Percentiles rank a stretch among this genome's conserved stretches.
These are phyloP conservation scores for Bacidia gigantensis DNA, from an alignment of 495 filamentous ascomycete species.

Conservation along the genomic window DNA sequence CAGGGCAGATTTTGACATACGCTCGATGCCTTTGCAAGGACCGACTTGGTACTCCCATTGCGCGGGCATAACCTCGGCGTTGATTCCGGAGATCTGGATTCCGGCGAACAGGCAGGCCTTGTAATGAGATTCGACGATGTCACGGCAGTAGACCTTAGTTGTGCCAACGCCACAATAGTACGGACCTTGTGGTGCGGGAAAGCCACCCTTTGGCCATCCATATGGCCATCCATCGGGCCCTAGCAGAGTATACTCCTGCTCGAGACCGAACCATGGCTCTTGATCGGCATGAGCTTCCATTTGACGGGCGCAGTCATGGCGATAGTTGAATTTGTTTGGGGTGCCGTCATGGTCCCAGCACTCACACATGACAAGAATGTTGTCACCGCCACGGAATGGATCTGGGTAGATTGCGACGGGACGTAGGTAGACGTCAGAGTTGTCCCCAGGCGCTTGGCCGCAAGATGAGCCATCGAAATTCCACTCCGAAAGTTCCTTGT, in stretches of 20 bases:
- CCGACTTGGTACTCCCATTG: slow-evolving; percentile 99
- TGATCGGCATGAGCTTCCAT: slow-evolving; percentile 78
- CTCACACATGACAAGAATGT: slow-evolving; percentile 88
- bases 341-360: slow-evolving; percentile 93
- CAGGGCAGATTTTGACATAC: slow-evolving; percentile 32
- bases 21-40: slow-evolving; percentile 78
- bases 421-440: slow-evolving; percentile 96
- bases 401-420: slow-evolving; percentile 85
- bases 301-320: slow-evolving; percentile 71
- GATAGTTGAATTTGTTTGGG: slow-evolving; percentile 98
- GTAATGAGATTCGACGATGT: slow-evolving; percentile 98
- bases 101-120: slow-evolving; percentile 87
- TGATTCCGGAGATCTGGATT: slow-evolving; percentile 93
- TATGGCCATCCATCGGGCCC: slow-evolving; percentile 77
- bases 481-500: slow-evolving; percentile 91
- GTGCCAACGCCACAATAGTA: slow-evolving; percentile 99
- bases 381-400: slow-evolving; percentile 72
- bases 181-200: slow-evolving; percentile 90
- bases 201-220: slow-evolving; percentile 93
- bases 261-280: slow-evolving; percentile 93
- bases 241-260: slow-evolving; percentile 95
- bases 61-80: slow-evolving; percentile 96
- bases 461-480: slow-evolving; percentile 98
- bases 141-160: slow-evolving; percentile 94
- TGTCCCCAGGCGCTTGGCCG: slow-evolving; percentile 84